Percentiles rank a stretch among this genome's conserved stretches.
phyloP scores from a whole-genome alignment of 345 rosid species.

The Clausena lansium region DNA sequence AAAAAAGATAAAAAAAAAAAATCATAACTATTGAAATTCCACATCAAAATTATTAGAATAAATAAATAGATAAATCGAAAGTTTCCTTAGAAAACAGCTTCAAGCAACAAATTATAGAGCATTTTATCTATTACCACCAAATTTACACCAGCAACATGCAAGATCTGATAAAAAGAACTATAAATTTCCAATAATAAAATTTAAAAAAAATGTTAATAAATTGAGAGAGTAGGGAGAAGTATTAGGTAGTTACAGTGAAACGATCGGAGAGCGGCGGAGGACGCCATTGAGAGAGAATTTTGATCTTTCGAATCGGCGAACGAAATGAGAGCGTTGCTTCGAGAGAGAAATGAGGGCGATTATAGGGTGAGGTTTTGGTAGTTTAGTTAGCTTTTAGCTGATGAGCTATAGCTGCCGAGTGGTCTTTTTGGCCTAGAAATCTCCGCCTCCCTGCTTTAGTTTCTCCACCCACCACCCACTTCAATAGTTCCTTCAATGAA shows the following conservation, averaged over 20 bases:
- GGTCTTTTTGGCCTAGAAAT: constrained; percentile 21
- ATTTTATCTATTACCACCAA: not conserved
- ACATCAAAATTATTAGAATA: not conserved
- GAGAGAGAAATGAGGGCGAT: not conserved
- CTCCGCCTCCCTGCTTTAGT: constrained; percentile 35
- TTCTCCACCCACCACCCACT: constrained; percentile 22
- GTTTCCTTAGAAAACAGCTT: not conserved
- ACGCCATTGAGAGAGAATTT: constrained; percentile 57
- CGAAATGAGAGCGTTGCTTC: not conserved
- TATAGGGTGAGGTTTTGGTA: not conserved
- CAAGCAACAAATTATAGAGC: not conserved
- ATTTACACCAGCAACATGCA: not conserved
- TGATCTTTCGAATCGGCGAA: not conserved
- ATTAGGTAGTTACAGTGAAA: constrained; percentile 46
- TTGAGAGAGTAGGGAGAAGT: constrained; percentile 12
- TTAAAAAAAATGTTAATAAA: not conserved
- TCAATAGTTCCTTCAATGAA: too few relatives aligned
- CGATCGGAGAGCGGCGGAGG: constrained; percentile 64
- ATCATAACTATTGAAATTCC: too few relatives aligned
- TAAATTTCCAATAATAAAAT: not conserved
- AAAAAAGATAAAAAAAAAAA: not conserved
- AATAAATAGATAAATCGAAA: too few relatives aligned
- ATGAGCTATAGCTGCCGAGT: constrained; percentile 2
- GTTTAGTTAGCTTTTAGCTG: not conserved
- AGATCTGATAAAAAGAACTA: constrained; percentile 7